A percentile compares a stretch with the other conserved stretches of the same genome.
Conservation (phyloP, 768 basidiomycete species). For the Trametes punicea region DNA sequence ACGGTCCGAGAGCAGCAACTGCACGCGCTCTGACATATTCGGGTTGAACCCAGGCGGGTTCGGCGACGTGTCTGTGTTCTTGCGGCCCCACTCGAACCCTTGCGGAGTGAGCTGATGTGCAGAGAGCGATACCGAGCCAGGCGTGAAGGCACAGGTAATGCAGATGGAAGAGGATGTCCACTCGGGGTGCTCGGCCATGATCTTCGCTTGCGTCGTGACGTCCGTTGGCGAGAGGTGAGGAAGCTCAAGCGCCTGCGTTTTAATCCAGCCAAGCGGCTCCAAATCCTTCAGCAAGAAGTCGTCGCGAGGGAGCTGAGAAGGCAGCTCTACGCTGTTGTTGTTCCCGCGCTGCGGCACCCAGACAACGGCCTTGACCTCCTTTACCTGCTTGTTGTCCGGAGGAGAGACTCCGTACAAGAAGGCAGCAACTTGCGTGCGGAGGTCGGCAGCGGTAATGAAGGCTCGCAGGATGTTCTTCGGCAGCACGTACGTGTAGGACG, state of each 20-base stretch:
- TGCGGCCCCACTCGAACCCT: conserved; percentile 98
- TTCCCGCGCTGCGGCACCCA: conserved; percentile 98
- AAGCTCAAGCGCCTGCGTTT: conserved; percentile 92
- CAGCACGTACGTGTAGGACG: conserved; percentile 90
- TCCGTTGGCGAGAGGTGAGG: conserved; percentile 91
- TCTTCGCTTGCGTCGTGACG: conserved; percentile 89
- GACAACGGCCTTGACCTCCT: conserved; percentile 97
- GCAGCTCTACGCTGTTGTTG: conserved; percentile 92
- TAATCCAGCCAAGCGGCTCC: conserved; percentile 94
- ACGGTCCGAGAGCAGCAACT: conserved; percentile 90
- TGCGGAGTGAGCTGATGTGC: conserved; percentile 87
- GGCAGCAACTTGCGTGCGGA: conserved; percentile 94
- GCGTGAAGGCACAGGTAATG: conserved; percentile 93
- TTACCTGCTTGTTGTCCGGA: conserved; percentile 95
- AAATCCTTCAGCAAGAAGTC: conserved; percentile 94
- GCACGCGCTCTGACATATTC: conserved; percentile 97
- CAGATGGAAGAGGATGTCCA: conserved; percentile 94
- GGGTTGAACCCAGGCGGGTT: conserved; percentile 95
- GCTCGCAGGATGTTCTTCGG: conserved; percentile 96
- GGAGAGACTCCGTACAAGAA: conserved; percentile 93
- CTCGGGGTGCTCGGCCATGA: conserved; percentile 96
- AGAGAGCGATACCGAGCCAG: conserved; percentile 93
- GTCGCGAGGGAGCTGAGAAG: conserved; percentile 85
- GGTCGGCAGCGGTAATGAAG: conserved; percentile 89
- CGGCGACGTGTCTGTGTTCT: conserved; percentile 81